A percentile compares a stretch with the other conserved stretches of the same genome.
These are phyloP conservation scores for Backusella luteola DNA, from an alignment of 192 early-diverging fungal species.

Conservation along the genomic window DNA sequence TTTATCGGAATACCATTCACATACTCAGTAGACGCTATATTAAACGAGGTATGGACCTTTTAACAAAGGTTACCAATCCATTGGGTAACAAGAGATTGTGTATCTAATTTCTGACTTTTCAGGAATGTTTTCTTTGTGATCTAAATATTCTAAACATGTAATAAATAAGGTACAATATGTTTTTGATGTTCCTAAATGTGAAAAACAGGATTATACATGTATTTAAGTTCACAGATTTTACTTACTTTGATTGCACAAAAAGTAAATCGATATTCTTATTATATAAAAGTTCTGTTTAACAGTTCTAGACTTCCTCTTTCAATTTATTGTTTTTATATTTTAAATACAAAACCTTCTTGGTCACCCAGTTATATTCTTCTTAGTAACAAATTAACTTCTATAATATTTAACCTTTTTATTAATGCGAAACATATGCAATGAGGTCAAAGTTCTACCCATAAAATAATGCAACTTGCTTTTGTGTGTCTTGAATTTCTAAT, in stretches of 20 bases:
- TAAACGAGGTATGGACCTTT: background rate
- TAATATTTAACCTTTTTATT: background rate
- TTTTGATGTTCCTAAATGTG: background rate
- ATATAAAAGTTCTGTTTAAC: background rate
- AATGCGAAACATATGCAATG: background rate
- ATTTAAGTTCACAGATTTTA: background rate
- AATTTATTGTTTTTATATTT: background rate
- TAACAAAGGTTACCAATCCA: background rate
- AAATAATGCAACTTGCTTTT: background rate
- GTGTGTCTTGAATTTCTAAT: background rate
- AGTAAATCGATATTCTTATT: background rate
- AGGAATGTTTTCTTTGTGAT: background rate
- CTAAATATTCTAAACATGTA: background rate
- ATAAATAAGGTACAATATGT: too few species aligned
- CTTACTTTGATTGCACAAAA: background rate
- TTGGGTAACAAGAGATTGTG: background rate
- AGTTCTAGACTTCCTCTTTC: background rate
- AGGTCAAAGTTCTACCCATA: background rate
- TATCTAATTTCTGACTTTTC: background rate
- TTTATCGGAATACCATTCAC: background rate
- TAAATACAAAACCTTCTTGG: background rate
- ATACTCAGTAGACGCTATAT: background rate
- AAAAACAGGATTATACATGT: background rate
- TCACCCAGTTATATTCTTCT: background rate
- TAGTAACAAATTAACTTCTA: background rate